Percentiles rank a stretch among this genome's conserved stretches.
Conservation (phyloP, 108 stramenopile genomes). For the Bacterosira constricta region DNA sequence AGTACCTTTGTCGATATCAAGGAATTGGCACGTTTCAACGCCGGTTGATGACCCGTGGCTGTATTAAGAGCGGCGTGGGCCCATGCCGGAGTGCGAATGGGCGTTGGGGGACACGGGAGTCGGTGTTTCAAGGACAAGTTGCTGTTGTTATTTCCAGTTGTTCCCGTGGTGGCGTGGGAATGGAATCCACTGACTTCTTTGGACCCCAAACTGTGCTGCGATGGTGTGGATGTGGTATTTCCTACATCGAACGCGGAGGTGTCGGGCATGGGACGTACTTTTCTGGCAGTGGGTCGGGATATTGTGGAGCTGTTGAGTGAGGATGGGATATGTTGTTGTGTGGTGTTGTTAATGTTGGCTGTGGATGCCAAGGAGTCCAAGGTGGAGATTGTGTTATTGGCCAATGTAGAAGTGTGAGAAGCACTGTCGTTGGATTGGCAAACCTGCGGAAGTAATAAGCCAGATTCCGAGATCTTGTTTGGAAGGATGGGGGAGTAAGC, state of each 20-base stretch:
- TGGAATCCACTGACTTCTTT: constrained; percentile 47
- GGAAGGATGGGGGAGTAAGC: background rate
- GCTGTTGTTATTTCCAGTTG: constrained; percentile 20
- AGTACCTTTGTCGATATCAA: constrained; percentile 73
- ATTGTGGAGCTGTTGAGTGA: constrained; percentile 18
- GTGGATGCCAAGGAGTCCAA: constrained; percentile 23
- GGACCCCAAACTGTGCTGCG: constrained; percentile 39
- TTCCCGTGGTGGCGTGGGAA: no score
- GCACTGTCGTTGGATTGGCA: constrained; percentile 1
- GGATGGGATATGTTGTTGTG: constrained; percentile 19
- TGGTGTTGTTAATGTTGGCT: constrained; percentile 30
- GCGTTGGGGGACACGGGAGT: constrained; percentile 76
- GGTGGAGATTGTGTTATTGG: constrained; percentile 27
- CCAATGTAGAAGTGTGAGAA: constrained; percentile 4
- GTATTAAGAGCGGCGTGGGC: constrained; percentile 44
- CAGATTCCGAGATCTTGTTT: background rate
- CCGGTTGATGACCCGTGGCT: constrained; percentile 34
- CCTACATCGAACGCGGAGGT: constrained; percentile 74
- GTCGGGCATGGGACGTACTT: constrained; percentile 79
- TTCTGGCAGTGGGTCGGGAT: constrained; percentile 38
- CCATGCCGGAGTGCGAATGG: constrained; percentile 80
- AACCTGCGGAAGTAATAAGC: background rate
- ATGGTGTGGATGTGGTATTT: constrained; percentile 25
- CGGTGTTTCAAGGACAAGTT: constrained; percentile 3
- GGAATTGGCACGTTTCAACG: constrained; percentile 55